Percentiles rank a stretch among this genome's conserved stretches.
These are phyloP conservation scores for Castanopsis chinensis DNA, from an alignment of 306 rosid species.

Conservation along the genomic window DNA sequence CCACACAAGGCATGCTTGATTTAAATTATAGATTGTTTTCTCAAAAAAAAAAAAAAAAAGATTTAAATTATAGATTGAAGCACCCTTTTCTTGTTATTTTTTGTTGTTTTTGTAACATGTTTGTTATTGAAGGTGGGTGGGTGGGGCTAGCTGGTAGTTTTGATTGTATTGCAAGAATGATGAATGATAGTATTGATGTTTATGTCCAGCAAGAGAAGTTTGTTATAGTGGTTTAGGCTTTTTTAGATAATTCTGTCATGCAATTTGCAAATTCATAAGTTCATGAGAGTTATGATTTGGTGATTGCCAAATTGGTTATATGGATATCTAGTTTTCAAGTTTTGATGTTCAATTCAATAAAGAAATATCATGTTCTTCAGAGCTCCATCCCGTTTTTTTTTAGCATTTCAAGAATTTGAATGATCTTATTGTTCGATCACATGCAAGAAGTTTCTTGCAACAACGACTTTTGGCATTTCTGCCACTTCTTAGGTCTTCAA, in stretches of 20 bases:
- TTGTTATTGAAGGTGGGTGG: too few species aligned
- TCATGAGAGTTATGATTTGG: not conserved
- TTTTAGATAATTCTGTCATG: not conserved
- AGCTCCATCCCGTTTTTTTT: not conserved
- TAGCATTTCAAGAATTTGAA: not conserved
- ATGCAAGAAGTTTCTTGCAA: not conserved
- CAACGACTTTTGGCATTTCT: too few species aligned
- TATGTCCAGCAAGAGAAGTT: not conserved
- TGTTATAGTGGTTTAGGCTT: not conserved
- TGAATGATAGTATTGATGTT: not conserved
- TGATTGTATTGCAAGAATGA: not conserved
- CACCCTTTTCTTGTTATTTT: not conserved
- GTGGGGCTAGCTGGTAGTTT: too few species aligned
- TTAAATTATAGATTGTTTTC: not conserved
- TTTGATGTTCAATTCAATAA: not conserved
- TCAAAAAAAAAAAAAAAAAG: too few species aligned
- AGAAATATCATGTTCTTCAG: not conserved
- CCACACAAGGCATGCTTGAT: conserved; percentile 71
- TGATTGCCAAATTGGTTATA: not conserved
- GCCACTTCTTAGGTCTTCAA: too few species aligned
- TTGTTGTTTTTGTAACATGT: not conserved
- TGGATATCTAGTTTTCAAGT: not conserved
- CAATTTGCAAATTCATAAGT: not conserved
- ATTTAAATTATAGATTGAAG: too few species aligned
- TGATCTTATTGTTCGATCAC: not conserved